Evolutionary conservation across 2,329 filamentous ascomycete species (phyloP).

Genomic region (Sporothrix variecibatus): DNA sequence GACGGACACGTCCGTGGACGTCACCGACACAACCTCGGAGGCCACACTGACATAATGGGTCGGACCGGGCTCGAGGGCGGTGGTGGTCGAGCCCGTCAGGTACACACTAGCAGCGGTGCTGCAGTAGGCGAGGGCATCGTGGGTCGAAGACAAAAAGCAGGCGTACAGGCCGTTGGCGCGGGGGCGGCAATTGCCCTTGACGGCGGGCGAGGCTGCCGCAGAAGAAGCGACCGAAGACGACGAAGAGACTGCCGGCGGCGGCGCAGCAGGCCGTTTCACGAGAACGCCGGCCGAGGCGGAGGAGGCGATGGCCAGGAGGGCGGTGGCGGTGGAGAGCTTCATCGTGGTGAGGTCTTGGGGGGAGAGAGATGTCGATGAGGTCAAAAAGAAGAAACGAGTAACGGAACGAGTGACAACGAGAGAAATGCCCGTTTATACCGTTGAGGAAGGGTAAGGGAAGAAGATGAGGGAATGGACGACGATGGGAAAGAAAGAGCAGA

Average conservation of each 20-base stretch:
- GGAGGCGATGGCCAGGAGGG: not conserved
- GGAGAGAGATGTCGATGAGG: not conserved
- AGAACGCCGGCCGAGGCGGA: not conserved
- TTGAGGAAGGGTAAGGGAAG: not conserved
- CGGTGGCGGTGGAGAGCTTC: not conserved
- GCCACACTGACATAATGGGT: not conserved
- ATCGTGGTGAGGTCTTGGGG: not conserved
- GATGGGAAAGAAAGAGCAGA: not conserved
- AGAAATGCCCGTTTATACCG: not conserved
- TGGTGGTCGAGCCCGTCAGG: not conserved
- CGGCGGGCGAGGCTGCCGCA: not conserved
- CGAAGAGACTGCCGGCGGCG: not conserved
- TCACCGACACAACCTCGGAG: not conserved
- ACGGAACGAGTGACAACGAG: not conserved
- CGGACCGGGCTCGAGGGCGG: not conserved
- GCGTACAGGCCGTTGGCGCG: conserved; percentile 1
- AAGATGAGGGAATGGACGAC: not conserved
- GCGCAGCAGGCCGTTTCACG: not conserved
- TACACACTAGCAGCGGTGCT: conserved; percentile 9
- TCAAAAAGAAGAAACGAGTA: not conserved
- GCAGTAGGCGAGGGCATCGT: conserved; percentile 9
- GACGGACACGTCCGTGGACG: not conserved
- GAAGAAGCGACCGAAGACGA: not conserved
- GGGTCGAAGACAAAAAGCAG: not conserved
- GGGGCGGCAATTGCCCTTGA: not conserved